phyloP scores from a whole-genome alignment of 2,329 filamentous ascomycete species.

The Penicillium olsonii region DNA sequence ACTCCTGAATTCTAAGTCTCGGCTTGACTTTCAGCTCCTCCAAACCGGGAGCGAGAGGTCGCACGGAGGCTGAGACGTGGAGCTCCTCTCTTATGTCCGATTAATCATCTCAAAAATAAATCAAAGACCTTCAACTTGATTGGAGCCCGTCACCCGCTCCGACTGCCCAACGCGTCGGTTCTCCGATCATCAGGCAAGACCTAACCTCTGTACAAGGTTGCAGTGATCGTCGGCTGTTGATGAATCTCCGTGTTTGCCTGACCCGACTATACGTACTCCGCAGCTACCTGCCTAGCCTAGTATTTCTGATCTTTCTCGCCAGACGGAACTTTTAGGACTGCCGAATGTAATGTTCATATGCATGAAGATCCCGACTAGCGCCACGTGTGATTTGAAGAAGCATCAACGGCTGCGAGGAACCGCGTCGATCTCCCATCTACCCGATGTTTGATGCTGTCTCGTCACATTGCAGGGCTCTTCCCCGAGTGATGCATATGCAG shows the following conservation, averaged over 20 bases:
- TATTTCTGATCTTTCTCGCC: background rate
- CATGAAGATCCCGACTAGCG: constrained; percentile 42
- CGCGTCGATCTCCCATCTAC: constrained; percentile 39
- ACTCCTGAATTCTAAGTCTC: background rate
- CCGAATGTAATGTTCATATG: constrained; percentile 21
- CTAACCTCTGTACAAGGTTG: constrained; percentile 12
- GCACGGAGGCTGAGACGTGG: constrained; percentile 11
- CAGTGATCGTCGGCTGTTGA: constrained; percentile 12
- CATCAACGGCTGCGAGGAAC: constrained; percentile 42
- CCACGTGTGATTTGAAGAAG: constrained; percentile 39
- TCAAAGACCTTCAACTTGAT: constrained; percentile 4
- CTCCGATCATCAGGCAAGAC: constrained; percentile 5
- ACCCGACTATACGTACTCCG: background rate
- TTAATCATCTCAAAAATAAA: background rate
- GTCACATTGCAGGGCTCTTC: constrained; percentile 13
- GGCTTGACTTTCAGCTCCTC: background rate
- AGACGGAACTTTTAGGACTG: constrained; percentile 2
- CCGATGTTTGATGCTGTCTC: constrained; percentile 26
- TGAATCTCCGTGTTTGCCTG: constrained; percentile 10
- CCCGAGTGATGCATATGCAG: constrained; percentile 13
- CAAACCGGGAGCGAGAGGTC: constrained; percentile 3
- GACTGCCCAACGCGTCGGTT: constrained; percentile 15
- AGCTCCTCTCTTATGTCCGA: constrained; percentile 6
- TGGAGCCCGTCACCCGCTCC: constrained; percentile 7
- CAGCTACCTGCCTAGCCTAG: background rate